Conservation (phyloP, 805 yeast genomes). For the Yamadazyma scolyti region DNA sequence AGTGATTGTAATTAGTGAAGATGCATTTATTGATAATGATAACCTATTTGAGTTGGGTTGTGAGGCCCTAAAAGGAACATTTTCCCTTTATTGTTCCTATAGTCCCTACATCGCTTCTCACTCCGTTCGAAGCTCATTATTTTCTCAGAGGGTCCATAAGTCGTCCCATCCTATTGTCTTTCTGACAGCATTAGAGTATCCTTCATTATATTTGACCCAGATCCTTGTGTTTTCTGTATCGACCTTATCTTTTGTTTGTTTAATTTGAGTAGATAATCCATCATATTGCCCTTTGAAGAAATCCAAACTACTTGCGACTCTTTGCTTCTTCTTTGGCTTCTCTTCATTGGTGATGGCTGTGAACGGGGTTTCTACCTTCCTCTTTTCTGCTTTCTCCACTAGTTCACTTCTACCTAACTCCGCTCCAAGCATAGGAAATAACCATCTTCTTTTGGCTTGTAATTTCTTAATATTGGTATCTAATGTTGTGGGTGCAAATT, state of each 20-base stretch:
- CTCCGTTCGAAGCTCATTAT: no score
- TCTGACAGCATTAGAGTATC: conserved; percentile 87
- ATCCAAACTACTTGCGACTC: conserved; percentile 30
- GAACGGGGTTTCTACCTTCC: background rate
- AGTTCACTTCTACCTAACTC: conserved; percentile 25
- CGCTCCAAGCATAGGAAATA: conserved; percentile 33
- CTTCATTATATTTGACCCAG: conserved; percentile 93
- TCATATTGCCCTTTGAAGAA: conserved; percentile 38
- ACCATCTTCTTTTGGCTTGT: conserved; percentile 27
- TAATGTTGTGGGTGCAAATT: conserved; percentile 13
- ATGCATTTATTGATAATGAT: no score
- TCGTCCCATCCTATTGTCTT: conserved; percentile 77
- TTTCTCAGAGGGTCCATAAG: no score
- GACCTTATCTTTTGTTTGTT: conserved; percentile 18
- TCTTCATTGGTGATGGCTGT: conserved; percentile 1
- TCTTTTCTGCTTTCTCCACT: conserved; percentile 3
- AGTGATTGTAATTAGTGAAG: no score
- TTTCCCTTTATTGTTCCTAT: no score
- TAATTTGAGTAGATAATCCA: conserved; percentile 25
- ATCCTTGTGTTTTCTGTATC: conserved; percentile 38
- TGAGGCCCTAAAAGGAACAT: no score
- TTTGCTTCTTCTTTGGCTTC: conserved; percentile 14
- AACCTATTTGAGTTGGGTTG: no score
- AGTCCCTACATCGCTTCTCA: no score
- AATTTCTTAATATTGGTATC: conserved; percentile 15